These are phyloP conservation scores for Kwoniella shandongensis DNA, from an alignment of 768 basidiomycete species.

Conservation along the genomic window DNA sequence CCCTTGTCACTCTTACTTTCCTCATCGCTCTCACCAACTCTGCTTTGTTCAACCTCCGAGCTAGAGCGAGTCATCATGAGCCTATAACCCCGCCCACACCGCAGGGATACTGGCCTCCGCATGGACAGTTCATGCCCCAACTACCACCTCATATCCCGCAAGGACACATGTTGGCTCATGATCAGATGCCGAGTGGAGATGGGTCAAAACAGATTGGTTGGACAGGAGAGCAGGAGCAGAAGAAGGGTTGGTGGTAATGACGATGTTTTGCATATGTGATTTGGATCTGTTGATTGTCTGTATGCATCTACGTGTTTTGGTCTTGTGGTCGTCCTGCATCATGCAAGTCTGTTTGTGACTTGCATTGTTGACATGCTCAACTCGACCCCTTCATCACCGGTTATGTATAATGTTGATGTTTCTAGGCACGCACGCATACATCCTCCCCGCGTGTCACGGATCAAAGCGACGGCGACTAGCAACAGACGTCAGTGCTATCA, in stretches of 20 bases:
- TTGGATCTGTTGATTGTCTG: conserved; percentile 7
- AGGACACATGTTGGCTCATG: conserved; percentile 8
- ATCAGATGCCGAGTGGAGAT: background rate
- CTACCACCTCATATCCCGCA: conserved; percentile 21
- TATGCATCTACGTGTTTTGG: conserved; percentile 15
- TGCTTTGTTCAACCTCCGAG: conserved; percentile 48
- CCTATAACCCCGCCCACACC: conserved; percentile 2
- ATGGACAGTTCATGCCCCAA: conserved; percentile 21
- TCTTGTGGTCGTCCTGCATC: background rate
- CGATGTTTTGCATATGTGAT: background rate
- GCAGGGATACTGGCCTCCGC: conserved; percentile 16
- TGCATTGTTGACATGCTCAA: too few relatives aligned
- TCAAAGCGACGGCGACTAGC: too few relatives aligned
- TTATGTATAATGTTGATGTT: too few relatives aligned
- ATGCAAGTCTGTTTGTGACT: too few relatives aligned
- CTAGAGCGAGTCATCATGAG: conserved; percentile 16
- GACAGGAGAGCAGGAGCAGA: conserved; percentile 21
- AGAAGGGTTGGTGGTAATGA: conserved; percentile 35
- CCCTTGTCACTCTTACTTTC: conserved; percentile 49
- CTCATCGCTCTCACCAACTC: conserved; percentile 52
- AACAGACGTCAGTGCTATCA: too few relatives aligned
- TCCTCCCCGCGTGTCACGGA: too few relatives aligned
- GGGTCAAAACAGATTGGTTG: conserved; percentile 24
- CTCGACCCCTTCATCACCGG: too few relatives aligned
- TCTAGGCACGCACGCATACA: too few relatives aligned